phyloP scores from a whole-genome alignment of 306 rosid genomes.

The Cucurbita maxima region DNA sequence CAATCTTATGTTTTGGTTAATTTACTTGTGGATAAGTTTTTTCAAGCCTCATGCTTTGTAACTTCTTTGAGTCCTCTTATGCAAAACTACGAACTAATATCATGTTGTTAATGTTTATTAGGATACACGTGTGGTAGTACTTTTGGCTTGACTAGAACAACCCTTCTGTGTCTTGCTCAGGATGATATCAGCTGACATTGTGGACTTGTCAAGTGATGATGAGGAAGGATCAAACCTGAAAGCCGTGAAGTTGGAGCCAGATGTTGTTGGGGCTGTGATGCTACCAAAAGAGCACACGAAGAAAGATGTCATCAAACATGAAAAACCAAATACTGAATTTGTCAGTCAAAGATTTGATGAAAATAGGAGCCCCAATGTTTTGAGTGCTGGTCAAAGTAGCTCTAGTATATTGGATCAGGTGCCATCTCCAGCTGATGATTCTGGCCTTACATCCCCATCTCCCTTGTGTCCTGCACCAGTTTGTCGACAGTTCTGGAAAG shows the following conservation, averaged over 20 bases:
- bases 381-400: slow-evolving; percentile 43
- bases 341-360: slow-evolving; percentile 30
- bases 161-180: background rate
- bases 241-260: slow-evolving; percentile 40
- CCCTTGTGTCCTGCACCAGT: slow-evolving; percentile 48
- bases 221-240: slow-evolving; percentile 31
- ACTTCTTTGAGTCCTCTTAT: background rate
- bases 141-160: background rate
- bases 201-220: slow-evolving; percentile 64
- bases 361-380: slow-evolving; percentile 34
- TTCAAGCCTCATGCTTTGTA: background rate
- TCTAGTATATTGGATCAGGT: slow-evolving; percentile 63
- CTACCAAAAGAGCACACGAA: slow-evolving; percentile 9
- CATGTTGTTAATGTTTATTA: background rate
- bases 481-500: slow-evolving; percentile 85
- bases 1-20: background rate
- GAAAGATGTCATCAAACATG: slow-evolving; percentile 7
- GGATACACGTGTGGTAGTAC: background rate
- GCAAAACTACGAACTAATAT: background rate
- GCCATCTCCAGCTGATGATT: slow-evolving; percentile 41
- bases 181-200: slow-evolving; percentile 40
- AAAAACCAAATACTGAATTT: slow-evolving; percentile 8
- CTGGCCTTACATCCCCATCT: slow-evolving; percentile 36
- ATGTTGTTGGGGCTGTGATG: slow-evolving; percentile 8
- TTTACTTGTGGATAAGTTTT: background rate